Conservation (phyloP, 2,329 filamentous ascomycete species). For the Aspergillus vadensis region DNA sequence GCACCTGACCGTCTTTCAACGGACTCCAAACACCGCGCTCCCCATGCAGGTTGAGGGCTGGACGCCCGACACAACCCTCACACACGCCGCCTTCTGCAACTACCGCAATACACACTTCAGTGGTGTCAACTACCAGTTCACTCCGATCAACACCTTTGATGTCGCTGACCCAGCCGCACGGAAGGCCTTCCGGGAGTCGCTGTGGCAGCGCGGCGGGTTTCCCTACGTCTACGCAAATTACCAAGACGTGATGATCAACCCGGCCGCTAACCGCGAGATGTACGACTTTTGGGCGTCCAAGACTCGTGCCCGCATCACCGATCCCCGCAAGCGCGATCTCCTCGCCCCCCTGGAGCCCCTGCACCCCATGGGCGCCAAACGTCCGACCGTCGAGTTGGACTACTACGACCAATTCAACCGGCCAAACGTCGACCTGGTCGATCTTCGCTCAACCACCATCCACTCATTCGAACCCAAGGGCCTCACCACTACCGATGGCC, state of each 20-base stretch:
- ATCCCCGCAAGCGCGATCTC: constrained; percentile 54
- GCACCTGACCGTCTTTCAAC: constrained; percentile 27
- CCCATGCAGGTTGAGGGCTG: constrained; percentile 28
- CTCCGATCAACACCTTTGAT: constrained; percentile 6
- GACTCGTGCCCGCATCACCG: constrained; percentile 52
- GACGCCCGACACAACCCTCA: constrained; percentile 12
- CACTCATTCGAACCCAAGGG: constrained; percentile 30
- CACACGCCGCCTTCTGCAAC: constrained; percentile 18
- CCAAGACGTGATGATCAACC: constrained; percentile 52
- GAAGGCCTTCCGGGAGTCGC: constrained; percentile 20
- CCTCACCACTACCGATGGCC: constrained; percentile 43
- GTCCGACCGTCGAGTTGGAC: constrained; percentile 51
- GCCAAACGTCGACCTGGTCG: constrained; percentile 41
- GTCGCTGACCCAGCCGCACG: constrained; percentile 11
- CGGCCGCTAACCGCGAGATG: constrained; percentile 53
- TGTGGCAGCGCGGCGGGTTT: constrained; percentile 23
- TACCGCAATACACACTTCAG: constrained; percentile 15
- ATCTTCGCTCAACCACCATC: constrained; percentile 22
- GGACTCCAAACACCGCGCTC: constrained; percentile 28
- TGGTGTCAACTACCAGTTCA: constrained; percentile 17
- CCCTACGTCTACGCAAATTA: constrained; percentile 42
- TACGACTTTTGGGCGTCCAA: constrained; percentile 62
- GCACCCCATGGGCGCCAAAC: constrained; percentile 59
- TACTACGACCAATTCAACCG: constrained; percentile 56
- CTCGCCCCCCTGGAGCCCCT: constrained; percentile 57